Base-by-base conservation (phyloP, 2,329 filamentous ascomycete species). In the Fusarium mexicanum region DNA sequence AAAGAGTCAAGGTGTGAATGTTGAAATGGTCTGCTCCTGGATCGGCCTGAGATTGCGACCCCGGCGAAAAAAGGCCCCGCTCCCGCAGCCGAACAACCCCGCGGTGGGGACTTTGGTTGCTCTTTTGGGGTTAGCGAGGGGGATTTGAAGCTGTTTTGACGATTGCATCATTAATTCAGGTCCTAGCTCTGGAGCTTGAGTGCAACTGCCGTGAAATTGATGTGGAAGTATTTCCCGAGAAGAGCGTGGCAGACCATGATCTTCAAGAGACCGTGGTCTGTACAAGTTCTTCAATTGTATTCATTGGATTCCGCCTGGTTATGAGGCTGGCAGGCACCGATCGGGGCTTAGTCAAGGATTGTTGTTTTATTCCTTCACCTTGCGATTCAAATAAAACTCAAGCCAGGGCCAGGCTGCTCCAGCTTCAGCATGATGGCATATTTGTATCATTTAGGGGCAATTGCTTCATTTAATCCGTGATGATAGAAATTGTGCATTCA, bases 11-110 rank as follows among this genome's bases (percentile, higher is more conserved):
- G 48, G 44, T 59, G 37, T 74, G 60, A 57, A 51, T 51, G 26
- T 48, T 33, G n/a, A 8, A 17, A 41, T 54, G 51, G 35, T 33
- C 53, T 55, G 62, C 66, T 74, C 71, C 71, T 74, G 48, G 12
- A 63, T 76, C 69, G 67, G 68, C 35, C 46, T 76, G 54, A 67
- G 40, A 44, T 31, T 48, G 57, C 44, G 51, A 44, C 46, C 48
- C 64, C 61, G 68, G 75, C 61, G 61, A 73, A 76, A 71, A 66
- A 69, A 73, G 62, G 68, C 75, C 71, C 74, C 74, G 71, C 74
- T 77, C 60, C 75, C 75, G 75, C 62, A 50, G 35, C 40, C 22
- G 16, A 26, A 69, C 33, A 51, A 55, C 60, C 67, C 67, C 67
- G 67, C 67, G 61, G 67, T 70, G 67, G 67, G 29, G 53, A 18